Evolutionary conservation across 768 basidiomycete genomes (phyloP), one percentile per base, ranked within the genome.

Genomic region (Naematelia aurantialba): DNA sequence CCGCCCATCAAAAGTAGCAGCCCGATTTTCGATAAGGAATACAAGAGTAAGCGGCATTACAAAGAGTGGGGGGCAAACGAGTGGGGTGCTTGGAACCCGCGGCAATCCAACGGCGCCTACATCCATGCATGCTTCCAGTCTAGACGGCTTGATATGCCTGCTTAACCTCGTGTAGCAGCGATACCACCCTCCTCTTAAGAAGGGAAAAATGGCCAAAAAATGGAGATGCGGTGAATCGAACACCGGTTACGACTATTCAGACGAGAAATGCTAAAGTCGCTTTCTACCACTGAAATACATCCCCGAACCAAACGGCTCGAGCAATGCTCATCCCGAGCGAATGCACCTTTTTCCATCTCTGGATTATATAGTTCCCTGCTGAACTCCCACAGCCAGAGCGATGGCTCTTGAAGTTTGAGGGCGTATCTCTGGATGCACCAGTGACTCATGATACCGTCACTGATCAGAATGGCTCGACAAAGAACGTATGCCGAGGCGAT

Each of bases 401-500:
- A n/a, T n/a, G n/a, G n/a, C n/a, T n/a, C n/a, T n/a, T n/a, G n/a
- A n/a, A n/a, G n/a, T n/a, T n/a, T n/a, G n/a, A n/a, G n/a, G n/a
- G n/a, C n/a, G n/a, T n/a, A n/a, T n/a, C n/a, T n/a, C 8, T 39
- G 17, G 34, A 39, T 17, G 17, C 17, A 8, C 8, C 34, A 39
- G 8, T 39, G 17, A 8, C 34, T 39, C 34, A 39, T 39, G 34
- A 8, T 39, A 17, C 34, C 34, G 8, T 8, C 34, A 45, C 52
- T 56, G 0, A 19, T 52, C 58, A 62, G 55, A 19, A 71, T 71
- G 70, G 39, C 67, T 22, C 44, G 65, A 25, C 46, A 48, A 44
- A 59, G 60, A 48, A 71, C 67, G 17, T 71, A 71, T 59, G 47
- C 62, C 12, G 69, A 78, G 21, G 80, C 80, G 0, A 78, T 81